A percentile compares a stretch with the other conserved stretches of the same genome.
These are phyloP conservation scores for Jimgerdemannia flammicorona DNA, from an alignment of 192 early-diverging fungal species.

Conservation along the genomic window DNA sequence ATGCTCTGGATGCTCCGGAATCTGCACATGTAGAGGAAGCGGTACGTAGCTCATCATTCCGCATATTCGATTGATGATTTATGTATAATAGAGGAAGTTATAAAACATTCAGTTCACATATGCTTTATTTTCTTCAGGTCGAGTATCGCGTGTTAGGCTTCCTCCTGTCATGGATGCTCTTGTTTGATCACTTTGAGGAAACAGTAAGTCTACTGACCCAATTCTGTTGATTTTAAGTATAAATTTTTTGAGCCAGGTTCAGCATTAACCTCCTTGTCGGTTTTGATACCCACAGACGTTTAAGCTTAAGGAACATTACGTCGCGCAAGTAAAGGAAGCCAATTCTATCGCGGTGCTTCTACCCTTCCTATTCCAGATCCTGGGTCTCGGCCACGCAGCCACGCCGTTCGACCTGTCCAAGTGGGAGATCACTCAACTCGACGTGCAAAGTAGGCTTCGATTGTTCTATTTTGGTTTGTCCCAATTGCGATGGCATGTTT, in stretches of 20 bases:
- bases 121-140: not conserved
- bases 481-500: no score
- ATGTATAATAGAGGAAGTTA: no score
- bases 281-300: constrained; percentile 47
- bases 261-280: no score
- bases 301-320: constrained; percentile 52
- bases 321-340: constrained; percentile 51
- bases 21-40: no score
- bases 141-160: constrained; percentile 56
- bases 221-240: constrained; percentile 1
- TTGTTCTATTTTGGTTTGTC: not conserved
- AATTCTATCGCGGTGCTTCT: constrained; percentile 51
- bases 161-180: constrained; percentile 66
- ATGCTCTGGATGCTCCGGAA: no score
- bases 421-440: constrained; percentile 65
- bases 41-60: no score
- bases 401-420: constrained; percentile 61
- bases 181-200: constrained; percentile 77
- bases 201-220: constrained; percentile 46
- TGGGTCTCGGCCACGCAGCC: constrained; percentile 55
- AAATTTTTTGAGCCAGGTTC: not conserved
- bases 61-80: no score
- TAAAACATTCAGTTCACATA: not conserved
- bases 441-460: constrained; percentile 49
- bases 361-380: constrained; percentile 55